Base-by-base conservation (phyloP, 805 yeast species). In the Starmera dryadoides region DNA sequence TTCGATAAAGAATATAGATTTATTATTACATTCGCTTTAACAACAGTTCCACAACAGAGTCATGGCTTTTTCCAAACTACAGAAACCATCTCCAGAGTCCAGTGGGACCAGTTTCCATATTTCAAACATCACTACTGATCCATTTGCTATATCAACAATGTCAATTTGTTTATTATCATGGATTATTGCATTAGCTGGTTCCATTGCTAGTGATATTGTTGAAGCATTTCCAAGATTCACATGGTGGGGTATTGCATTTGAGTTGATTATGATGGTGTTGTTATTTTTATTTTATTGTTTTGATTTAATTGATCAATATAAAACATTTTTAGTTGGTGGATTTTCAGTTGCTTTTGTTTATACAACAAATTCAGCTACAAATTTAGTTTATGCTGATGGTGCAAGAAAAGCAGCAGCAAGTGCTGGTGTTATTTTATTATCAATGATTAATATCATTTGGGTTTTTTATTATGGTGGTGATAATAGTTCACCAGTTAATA, bases 211-310 rank as follows among this genome's bases (percentile, higher is more conserved):
- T 6, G 68, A 68, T 15, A 16, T 45, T 4, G 39, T 56, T 15
- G 59, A 62, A 14, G 47, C 60, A 6, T 86, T 82, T 55, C 96
- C 97, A 1, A 75, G 77, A 47, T 84, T 91, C 61, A 77, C 93
- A 4, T 91, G 98, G 98, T 93, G 98, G 98, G 95, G 95, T 2
- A 60, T 93, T 6, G 89, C 84, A 2, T 93, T 77, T 55, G 80
- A 91, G 61, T 65, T 88, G 17, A 45, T 86, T 23, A 48, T 86
- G 32, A 69, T 84, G 17, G 49, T 77, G 5, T 57, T 68, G 17
- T 69, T 75, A 43, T 69, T 71, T 32, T 50, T 68, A 40, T 66
- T 77, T 46, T 86, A 74, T 61, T 71, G 78, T 58, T 64, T 63
- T 52, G 81, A 83, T 60, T 62, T 77, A 33, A 67, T 86, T 43